phyloP scores from a whole-genome alignment of 257 asterid genomes.

The Jacaranda copaia region DNA sequence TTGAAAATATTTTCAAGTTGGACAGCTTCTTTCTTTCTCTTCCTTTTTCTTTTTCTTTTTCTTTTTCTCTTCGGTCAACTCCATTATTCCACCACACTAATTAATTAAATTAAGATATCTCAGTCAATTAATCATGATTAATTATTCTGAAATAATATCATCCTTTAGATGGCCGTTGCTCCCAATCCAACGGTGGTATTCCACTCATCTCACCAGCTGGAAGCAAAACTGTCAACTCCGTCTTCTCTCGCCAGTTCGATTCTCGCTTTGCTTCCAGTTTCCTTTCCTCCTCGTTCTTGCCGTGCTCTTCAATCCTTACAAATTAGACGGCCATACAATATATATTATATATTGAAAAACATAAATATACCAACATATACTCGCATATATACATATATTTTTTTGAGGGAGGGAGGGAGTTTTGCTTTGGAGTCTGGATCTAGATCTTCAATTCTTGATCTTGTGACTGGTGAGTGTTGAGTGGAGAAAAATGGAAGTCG shows the following conservation, averaged over 20 bases:
- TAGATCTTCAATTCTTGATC: slow-evolving; percentile 38
- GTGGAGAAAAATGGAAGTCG: slow-evolving; percentile 42
- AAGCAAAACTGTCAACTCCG: slow-evolving; percentile 23
- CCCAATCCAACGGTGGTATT: slow-evolving; percentile 28
- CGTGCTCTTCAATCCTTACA: slow-evolving; percentile 31
- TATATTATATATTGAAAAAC: neutral
- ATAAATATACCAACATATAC: neutral
- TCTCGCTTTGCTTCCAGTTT: slow-evolving; percentile 40
- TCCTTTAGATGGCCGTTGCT: slow-evolving; percentile 16
- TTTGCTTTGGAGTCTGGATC: slow-evolving; percentile 35
- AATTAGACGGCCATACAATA: neutral
- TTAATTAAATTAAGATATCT: slow-evolving; percentile 12
- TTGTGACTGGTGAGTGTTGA: slow-evolving; percentile 31
- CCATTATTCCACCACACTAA: too few relatives aligned
- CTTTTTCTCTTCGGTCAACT: too few relatives aligned
- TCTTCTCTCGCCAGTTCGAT: slow-evolving; percentile 26
- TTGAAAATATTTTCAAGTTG: too few relatives aligned
- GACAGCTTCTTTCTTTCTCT: too few relatives aligned
- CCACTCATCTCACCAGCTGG: neutral
- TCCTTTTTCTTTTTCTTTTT: too few relatives aligned
- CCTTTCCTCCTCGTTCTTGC: slow-evolving; percentile 44
- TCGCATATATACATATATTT: neutral
- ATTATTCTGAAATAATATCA: slow-evolving; percentile 6
- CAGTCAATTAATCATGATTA: neutral
- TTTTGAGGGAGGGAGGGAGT: neutral